phyloP scores from a whole-genome alignment of 176 grass and related monocot species.

The Otatea glauca region DNA sequence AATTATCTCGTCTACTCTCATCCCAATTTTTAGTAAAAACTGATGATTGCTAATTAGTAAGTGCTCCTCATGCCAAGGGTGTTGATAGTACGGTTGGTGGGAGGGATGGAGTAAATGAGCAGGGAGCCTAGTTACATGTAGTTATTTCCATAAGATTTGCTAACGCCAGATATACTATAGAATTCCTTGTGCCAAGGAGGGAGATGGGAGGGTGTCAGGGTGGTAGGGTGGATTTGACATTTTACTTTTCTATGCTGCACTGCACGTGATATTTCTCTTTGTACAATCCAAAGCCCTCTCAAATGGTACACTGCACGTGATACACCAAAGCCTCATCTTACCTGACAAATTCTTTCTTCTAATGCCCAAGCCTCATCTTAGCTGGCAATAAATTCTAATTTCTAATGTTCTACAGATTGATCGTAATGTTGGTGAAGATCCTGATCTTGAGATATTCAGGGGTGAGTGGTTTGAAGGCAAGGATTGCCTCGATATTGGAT shows the following conservation, averaged over 20 bases:
- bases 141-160: background rate
- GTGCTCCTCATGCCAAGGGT: background rate
- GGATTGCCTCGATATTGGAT: conserved; percentile 96
- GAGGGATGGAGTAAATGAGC: background rate
- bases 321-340: background rate
- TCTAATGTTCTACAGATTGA: conserved; percentile 57
- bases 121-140: background rate
- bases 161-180: background rate
- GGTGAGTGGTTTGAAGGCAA: conserved; percentile 90
- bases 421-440: conserved; percentile 71
- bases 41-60: background rate
- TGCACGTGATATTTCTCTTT: background rate
- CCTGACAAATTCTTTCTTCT: conserved; percentile 15
- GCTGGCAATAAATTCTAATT: conserved; percentile 14
- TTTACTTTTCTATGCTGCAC: background rate
- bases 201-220: background rate
- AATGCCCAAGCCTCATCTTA: background rate
- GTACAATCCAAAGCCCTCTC: background rate
- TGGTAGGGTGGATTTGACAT: background rate
- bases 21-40: background rate
- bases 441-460: conserved; percentile 70
- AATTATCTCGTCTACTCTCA: background rate
- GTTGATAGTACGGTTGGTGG: background rate
- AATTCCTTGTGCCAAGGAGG: background rate
- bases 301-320: too few relatives aligned